phyloP scores from a whole-genome alignment of 2,329 filamentous ascomycete genomes.

The Neonectria sp. region DNA sequence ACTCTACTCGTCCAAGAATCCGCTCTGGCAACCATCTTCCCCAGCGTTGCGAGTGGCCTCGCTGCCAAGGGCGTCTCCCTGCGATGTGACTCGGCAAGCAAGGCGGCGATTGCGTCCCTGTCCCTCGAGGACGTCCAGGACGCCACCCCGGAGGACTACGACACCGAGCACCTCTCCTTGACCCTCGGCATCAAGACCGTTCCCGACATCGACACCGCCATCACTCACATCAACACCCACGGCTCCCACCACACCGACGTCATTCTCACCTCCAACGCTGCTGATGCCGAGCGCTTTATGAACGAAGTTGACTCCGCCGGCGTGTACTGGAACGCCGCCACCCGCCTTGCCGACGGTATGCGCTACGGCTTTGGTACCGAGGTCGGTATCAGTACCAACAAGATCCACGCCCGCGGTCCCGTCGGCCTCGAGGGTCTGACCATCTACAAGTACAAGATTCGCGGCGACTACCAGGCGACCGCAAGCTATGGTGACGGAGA shows the following conservation, averaged over 20 bases:
- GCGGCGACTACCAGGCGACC: conserved; percentile 87
- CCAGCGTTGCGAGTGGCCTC: conserved; percentile 80
- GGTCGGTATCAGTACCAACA: conserved; percentile 98
- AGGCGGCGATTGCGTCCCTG: conserved; percentile 70
- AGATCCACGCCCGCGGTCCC: conserved; percentile 94
- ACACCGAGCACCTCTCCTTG: conserved; percentile 91
- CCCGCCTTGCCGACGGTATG: conserved; percentile 96
- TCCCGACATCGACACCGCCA: conserved; percentile 76
- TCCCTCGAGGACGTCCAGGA: conserved; percentile 70
- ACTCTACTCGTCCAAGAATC: conserved; percentile 87
- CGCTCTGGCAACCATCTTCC: conserved; percentile 77
- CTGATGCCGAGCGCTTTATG: conserved; percentile 86
- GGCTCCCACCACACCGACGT: conserved; percentile 95
- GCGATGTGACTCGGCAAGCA: conserved; percentile 81
- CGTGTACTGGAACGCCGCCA: conserved; percentile 97
- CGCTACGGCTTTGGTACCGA: conserved; percentile 98
- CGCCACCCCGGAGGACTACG: conserved; percentile 79
- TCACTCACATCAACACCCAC: conserved; percentile 92
- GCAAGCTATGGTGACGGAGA: conserved; percentile 79
- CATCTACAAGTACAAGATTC: conserved; percentile 96
- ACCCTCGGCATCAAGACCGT: conserved; percentile 89
- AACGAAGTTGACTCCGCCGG: conserved; percentile 88
- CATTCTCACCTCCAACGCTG: conserved; percentile 81
- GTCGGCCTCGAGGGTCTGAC: conserved; percentile 95
- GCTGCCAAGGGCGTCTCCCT: conserved; percentile 84